Base-by-base conservation (phyloP, 352 stramenopile species). In the Pythium aquatile region DNA sequence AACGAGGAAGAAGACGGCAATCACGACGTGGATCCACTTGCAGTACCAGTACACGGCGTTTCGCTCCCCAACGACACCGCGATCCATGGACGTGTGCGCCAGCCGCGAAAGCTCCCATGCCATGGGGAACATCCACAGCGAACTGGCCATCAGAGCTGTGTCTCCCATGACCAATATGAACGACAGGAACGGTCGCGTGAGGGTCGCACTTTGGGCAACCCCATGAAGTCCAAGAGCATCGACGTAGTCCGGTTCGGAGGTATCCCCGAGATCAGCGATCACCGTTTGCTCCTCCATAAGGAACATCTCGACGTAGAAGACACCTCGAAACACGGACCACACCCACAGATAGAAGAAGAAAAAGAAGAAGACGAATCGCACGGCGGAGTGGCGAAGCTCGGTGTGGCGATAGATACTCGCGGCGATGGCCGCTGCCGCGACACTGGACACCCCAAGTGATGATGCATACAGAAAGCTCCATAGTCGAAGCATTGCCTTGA, bases 301-400 rank as follows among this genome's bases (percentile, higher is more conserved):
- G 48, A 77, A 74, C 33, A 75, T 57, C 37, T 85, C 67, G 37
- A 76, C 17, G 57, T 77, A 85, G 68, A 83, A 84, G 20, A 81
- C 26, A 32, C 65, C 60, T n/a, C 71, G 79, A 48, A 83, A 81
- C 44, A 84, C 56, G 59, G 79, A 84, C 77, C 75, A 87, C 26
- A 87, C 66, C 76, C 70, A 82, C 60, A 80, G 60, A 69, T 84
- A 85, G 60, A 81, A 75, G 69, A 87, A 85, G 57, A 85, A 82
- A 51, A 72, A 82, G 66, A 84, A 75, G 63, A 85, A 68, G 11
- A 85, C 65, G 66, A 76, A 84, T 48, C 69, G 73, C 39, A 83
- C 73, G 11, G 73, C 75, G 13, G 78, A 87, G 40, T 70, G 52
- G 48, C 67, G 72, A 55, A 78, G 52, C 49, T 83, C 72, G 6